A percentile compares a stretch with the other conserved stretches of the same genome.
Evolutionary conservation across 2,329 filamentous ascomycete species (phyloP).

Genomic region (Nemania sp.): DNA sequence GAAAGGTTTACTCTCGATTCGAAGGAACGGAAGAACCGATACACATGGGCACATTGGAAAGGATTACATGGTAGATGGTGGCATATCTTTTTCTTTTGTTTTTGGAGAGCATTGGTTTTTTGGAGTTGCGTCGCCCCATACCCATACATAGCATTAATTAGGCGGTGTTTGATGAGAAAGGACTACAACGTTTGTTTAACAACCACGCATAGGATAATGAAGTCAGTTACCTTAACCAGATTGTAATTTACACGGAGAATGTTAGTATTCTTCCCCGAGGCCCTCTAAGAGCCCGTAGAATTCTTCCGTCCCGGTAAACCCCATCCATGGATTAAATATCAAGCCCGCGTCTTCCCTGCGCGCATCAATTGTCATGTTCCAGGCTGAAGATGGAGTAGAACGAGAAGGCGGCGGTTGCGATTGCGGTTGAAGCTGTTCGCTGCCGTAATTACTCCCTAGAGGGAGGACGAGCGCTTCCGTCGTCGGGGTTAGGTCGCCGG

Average conservation of each 20-base stretch:
- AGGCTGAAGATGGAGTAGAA: constrained; percentile 15
- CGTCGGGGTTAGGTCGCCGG: no score
- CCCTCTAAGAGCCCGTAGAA: constrained; percentile 42
- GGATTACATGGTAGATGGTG: constrained; percentile 9
- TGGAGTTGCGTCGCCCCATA: constrained; percentile 12
- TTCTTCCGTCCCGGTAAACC: constrained; percentile 46
- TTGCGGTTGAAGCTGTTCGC: background rate
- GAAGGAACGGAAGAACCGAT: background rate
- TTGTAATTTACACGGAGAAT: background rate
- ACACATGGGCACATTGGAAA: constrained; percentile 12
- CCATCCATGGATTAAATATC: constrained; percentile 49
- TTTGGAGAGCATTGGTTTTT: constrained; percentile 1
- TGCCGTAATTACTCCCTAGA: background rate
- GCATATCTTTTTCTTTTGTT: background rate
- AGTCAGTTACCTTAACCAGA: background rate
- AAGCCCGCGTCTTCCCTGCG: constrained; percentile 45
- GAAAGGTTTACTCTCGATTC: background rate
- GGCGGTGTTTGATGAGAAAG: constrained; percentile 9
- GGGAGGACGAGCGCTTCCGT: background rate
- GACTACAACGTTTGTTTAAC: background rate
- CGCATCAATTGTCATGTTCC: constrained; percentile 39
- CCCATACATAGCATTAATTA: constrained; percentile 22
- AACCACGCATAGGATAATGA: background rate
- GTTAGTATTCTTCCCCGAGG: constrained; percentile 45
- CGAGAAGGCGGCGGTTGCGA: background rate